Percentiles rank a stretch among this genome's conserved stretches.
Evolutionary conservation across 2,329 filamentous ascomycete genomes (phyloP).

Genomic region (Colletotrichum plurivorum): DNA sequence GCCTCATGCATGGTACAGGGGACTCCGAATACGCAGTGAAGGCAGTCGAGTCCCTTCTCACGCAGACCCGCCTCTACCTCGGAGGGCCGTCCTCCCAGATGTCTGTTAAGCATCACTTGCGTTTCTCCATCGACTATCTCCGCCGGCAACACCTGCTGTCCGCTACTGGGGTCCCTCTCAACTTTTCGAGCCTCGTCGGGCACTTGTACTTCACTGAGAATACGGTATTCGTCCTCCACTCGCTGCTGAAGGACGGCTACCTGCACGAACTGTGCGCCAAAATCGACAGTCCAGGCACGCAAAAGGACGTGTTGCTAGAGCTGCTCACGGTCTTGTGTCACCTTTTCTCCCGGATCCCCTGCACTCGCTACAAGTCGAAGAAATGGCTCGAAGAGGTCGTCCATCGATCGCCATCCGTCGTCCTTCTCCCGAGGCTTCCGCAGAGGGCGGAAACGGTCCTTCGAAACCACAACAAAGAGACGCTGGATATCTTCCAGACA

Average conservation of each 20-base stretch:
- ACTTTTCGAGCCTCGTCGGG: slow-evolving; percentile 79
- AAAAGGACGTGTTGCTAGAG: slow-evolving; percentile 65
- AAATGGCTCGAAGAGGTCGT: slow-evolving; percentile 61
- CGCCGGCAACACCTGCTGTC: slow-evolving; percentile 77
- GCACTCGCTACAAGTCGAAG: slow-evolving; percentile 58
- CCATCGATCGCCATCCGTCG: slow-evolving; percentile 71
- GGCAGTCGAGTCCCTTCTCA: slow-evolving; percentile 76
- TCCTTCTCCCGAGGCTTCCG: slow-evolving; percentile 24
- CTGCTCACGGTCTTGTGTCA: slow-evolving; percentile 80
- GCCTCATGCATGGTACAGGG: slow-evolving; percentile 75
- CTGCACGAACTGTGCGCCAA: slow-evolving; percentile 74
- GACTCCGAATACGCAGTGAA: slow-evolving; percentile 73
- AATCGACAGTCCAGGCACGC: slow-evolving; percentile 60
- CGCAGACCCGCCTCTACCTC: slow-evolving; percentile 78
- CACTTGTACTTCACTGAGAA: slow-evolving; percentile 86
- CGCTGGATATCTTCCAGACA: slow-evolving; percentile 74
- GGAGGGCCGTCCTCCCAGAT: slow-evolving; percentile 78
- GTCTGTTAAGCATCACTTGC: slow-evolving; percentile 80
- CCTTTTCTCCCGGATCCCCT: slow-evolving; percentile 74
- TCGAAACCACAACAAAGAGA: slow-evolving; percentile 74
- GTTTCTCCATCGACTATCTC: slow-evolving; percentile 87
- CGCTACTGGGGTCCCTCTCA: slow-evolving; percentile 72
- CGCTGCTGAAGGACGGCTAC: slow-evolving; percentile 79
- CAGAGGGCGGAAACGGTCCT: slow-evolving; percentile 69
- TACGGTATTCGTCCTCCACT: slow-evolving; percentile 82